Percentiles rank a stretch among this genome's conserved stretches.
Conservation (phyloP, 1,284 basidiomycete genomes). For the Papiliotrema laurentii region DNA sequence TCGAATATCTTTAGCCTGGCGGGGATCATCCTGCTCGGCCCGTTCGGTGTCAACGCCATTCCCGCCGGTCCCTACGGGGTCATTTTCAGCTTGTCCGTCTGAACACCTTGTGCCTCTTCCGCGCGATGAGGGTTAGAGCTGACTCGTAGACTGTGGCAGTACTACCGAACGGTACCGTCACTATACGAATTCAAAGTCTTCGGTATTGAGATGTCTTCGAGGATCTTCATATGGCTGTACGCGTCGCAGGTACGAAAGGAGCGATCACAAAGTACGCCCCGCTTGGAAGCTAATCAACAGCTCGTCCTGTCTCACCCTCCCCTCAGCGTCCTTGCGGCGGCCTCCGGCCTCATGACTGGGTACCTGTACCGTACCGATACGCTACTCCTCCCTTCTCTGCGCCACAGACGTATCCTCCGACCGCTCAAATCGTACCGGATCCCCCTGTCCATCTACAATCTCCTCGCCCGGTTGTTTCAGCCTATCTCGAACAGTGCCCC, state of each 20-base stretch:
- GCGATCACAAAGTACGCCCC: too few species aligned
- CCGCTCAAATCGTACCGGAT: conserved; percentile 67
- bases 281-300: conserved; percentile 51
- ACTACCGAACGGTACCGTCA: conserved; percentile 67
- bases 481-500: conserved; percentile 58
- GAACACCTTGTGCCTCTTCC: background rate
- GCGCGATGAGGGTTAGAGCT: background rate
- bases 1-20: conserved; percentile 65
- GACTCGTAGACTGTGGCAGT: conserved; percentile 72
- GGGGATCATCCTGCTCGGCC: conserved; percentile 60
- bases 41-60: conserved; percentile 64
- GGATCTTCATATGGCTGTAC: conserved; percentile 64
- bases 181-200: conserved; percentile 71
- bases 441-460: conserved; percentile 55
- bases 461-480: conserved; percentile 56
- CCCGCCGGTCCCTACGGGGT: conserved; percentile 70
- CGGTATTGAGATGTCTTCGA: conserved; percentile 68
- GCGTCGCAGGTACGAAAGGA: conserved; percentile 57
- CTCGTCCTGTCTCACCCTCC: conserved; percentile 64
- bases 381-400: conserved; percentile 46
- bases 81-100: conserved; percentile 47
- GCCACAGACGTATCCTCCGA: conserved; percentile 24
- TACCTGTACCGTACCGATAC: conserved; percentile 74
- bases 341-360: conserved; percentile 66
- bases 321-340: conserved; percentile 58